phyloP scores from a whole-genome alignment of 768 basidiomycete genomes.

The Suillus hirtellus region DNA sequence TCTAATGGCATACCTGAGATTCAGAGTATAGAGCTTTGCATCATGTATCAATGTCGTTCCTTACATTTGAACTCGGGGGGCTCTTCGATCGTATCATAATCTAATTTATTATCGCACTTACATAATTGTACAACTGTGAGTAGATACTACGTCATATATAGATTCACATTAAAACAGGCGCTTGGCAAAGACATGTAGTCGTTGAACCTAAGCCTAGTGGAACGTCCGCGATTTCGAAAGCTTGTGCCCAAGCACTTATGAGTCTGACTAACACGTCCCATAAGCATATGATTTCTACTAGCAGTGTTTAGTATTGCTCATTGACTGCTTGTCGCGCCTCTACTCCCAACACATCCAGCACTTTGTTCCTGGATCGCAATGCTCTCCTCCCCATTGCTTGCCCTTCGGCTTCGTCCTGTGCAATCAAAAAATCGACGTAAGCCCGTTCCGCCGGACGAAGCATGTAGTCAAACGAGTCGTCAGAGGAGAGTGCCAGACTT shows the following conservation, averaged over 20 bases:
- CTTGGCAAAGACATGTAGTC: no score
- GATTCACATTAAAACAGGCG: background rate
- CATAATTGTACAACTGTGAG: background rate
- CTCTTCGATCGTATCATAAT: background rate
- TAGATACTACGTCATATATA: background rate
- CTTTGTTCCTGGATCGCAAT: constrained; percentile 13
- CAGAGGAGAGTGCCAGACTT: background rate
- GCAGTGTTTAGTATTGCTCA: background rate
- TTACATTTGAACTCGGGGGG: background rate
- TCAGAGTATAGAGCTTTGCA: constrained; percentile 40
- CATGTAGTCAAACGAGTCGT: background rate
- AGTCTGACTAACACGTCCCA: background rate
- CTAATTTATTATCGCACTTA: background rate
- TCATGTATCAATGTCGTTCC: background rate
- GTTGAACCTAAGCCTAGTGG: no score
- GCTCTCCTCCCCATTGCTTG: background rate
- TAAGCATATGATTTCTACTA: background rate
- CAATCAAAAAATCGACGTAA: constrained; percentile 1
- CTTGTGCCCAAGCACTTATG: background rate
- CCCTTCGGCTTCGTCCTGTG: constrained; percentile 2
- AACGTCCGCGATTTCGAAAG: no score
- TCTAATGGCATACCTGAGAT: constrained; percentile 85
- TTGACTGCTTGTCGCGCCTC: constrained; percentile 12
- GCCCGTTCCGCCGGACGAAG: constrained; percentile 5
- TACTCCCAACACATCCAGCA: constrained; percentile 14